Evolutionary conservation across 768 basidiomycete species (phyloP), one percentile per base, ranked within the genome.

Genomic region (Russula lepida): DNA sequence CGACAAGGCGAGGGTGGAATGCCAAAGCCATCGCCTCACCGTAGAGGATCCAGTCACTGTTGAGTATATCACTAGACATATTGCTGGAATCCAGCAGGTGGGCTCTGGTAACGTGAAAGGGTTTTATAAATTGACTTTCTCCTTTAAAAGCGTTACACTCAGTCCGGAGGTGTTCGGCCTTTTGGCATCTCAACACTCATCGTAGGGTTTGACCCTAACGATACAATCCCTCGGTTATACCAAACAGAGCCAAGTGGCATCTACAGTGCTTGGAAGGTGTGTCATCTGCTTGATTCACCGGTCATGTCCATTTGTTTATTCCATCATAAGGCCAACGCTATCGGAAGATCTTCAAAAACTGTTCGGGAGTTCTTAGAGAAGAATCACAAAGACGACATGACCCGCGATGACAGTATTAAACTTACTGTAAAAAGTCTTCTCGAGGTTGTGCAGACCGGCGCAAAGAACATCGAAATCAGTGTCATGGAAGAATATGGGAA

Each of bases 401-500:
- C 83, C 7, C 79, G 91, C 62, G 93, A 93, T 53, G 93, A 97
- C 62, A 86, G 88, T 54, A 89, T 99, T 73, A 97, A 97, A 73
- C 76, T 99, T 51, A 93, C 97, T 0, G 84, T 99, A 64, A 98
- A 98, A 78, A 89, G 88, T 71, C 77, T 99, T 68, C 78, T 99
- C 25, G 97, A 99, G 73, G 95, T 99, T 39, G 97, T 99, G 8
- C 97, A 98, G 76, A 98, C 97, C 2, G 97, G 97, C n/a, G 97
- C 97, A 5, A 98, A 98, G 79, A 99, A 99, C 74, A 98, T 99
- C 64, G 97, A 99, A 73, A 92, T 99, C 68, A 94, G 89, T 64
- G 91, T 98, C 48, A 95, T 98, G 92, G 94, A 97, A 70, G 83
- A 86, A 63, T 98, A 92, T 71, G 91, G 92, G 62, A 89, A 94